phyloP scores from a whole-genome alignment of 768 basidiomycete genomes.

The Mrakia gelida region DNA sequence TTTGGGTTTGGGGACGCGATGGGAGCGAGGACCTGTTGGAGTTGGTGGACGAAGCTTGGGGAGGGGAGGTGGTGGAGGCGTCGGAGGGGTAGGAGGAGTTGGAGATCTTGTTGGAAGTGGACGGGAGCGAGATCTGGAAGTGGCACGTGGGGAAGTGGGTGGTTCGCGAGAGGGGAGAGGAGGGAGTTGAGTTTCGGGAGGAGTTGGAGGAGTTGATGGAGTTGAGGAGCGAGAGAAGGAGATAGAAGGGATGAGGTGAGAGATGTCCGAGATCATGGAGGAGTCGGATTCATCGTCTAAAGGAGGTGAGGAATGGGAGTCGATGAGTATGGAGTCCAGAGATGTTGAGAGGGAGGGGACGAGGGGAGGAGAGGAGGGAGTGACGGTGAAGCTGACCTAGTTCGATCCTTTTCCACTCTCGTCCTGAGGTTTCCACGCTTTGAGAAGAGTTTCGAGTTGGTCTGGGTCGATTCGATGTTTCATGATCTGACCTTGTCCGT shows the following conservation, averaged over 20 bases:
- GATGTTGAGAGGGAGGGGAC: not conserved
- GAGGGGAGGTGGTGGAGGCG: not conserved
- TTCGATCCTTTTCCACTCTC: not conserved
- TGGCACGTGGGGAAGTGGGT: no score
- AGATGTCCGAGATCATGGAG: not conserved
- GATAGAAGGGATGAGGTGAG: not conserved
- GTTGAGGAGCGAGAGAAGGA: not conserved
- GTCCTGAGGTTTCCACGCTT: conserved; percentile 12
- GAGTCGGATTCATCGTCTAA: not conserved
- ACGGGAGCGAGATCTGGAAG: not conserved
- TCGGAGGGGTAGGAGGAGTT: not conserved
- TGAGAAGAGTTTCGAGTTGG: conserved; percentile 1
- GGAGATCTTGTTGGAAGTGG: not conserved
- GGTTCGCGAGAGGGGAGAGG: no score
- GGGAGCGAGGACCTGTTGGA: not conserved
- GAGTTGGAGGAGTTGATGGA: not conserved
- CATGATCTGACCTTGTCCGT: not conserved
- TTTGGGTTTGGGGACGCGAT: not conserved
- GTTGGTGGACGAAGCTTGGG: not conserved
- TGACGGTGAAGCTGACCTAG: not conserved
- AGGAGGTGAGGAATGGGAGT: not conserved
- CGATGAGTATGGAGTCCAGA: not conserved
- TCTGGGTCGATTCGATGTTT: conserved; percentile 5
- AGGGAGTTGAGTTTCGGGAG: not conserved
- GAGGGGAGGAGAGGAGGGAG: no score